Conservation (phyloP, 2,329 filamentous ascomycete species). For the Hortaea sp. region DNA sequence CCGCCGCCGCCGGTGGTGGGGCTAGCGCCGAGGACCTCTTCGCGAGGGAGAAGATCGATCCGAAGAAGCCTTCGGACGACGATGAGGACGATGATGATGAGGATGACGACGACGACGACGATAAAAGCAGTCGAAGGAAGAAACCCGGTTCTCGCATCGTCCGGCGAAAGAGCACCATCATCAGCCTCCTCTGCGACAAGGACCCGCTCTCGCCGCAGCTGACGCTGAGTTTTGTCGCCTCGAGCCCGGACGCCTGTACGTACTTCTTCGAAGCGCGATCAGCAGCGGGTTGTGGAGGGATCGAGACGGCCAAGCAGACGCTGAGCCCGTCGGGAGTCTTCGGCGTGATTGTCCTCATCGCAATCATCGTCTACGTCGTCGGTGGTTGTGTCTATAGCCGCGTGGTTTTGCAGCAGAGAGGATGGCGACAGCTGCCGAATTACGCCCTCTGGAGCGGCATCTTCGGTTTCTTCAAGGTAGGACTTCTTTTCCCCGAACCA, state of each 20-base stretch:
- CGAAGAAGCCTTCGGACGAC: slow-evolving; percentile 24
- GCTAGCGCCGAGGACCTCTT: slow-evolving; percentile 13
- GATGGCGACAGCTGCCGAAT: slow-evolving; percentile 92
- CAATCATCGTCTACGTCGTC: slow-evolving; percentile 77
- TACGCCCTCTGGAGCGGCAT: slow-evolving; percentile 88
- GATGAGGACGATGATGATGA: slow-evolving; percentile 26
- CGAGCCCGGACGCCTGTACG: slow-evolving; percentile 73
- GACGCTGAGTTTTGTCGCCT: slow-evolving; percentile 72
- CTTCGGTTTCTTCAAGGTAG: slow-evolving; percentile 70
- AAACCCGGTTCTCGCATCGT: slow-evolving; percentile 41
- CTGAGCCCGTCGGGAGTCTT: slow-evolving; percentile 70
- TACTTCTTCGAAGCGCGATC: slow-evolving; percentile 95
- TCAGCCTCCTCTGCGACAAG: slow-evolving; percentile 87
- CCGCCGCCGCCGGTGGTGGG: background rate
- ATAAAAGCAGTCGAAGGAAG: slow-evolving; percentile 14
- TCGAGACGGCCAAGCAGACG: slow-evolving; percentile 45
- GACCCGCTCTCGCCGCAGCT: slow-evolving; percentile 62
- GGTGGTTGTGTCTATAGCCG: slow-evolving; percentile 94
- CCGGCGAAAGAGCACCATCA: slow-evolving; percentile 70
- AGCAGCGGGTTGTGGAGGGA: slow-evolving; percentile 69
- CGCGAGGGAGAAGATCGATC: slow-evolving; percentile 27
- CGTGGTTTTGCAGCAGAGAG: slow-evolving; percentile 84
- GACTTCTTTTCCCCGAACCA: background rate
- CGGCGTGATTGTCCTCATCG: slow-evolving; percentile 68
- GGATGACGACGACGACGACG: slow-evolving; percentile 16